Evolutionary conservation across 2,329 filamentous ascomycete genomes (phyloP).

Genomic region (Colletotrichum eremochloae): DNA sequence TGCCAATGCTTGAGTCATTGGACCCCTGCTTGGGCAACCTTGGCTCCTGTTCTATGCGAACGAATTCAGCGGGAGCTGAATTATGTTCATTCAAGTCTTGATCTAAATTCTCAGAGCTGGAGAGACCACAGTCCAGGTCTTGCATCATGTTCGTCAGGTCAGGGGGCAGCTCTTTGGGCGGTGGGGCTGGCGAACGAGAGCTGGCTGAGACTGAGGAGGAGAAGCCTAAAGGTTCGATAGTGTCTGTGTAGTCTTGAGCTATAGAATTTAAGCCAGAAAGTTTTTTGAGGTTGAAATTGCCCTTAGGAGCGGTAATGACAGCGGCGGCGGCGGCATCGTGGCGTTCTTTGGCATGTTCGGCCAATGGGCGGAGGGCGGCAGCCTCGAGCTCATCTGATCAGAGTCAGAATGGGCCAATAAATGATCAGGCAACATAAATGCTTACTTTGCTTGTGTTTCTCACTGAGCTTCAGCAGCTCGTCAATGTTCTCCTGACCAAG

Average conservation of each 20-base stretch:
- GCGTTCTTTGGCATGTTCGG: too few relatives aligned
- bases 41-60: conserved; percentile 57
- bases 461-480: conserved; percentile 85
- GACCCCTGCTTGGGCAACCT: conserved; percentile 62
- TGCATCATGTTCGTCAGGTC: too few relatives aligned
- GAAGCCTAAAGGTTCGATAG: conserved; percentile 60
- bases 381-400: conserved; percentile 59
- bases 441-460: conserved; percentile 77
- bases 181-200: conserved; percentile 52
- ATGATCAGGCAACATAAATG: background rate
- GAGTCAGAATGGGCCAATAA: conserved; percentile 19
- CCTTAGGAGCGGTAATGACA: too few relatives aligned
- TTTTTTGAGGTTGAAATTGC: conserved; percentile 60
- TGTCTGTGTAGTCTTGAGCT: conserved; percentile 57
- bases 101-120: conserved; percentile 51
- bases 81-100: conserved; percentile 56
- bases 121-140: too few relatives aligned
- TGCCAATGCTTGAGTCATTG: conserved; percentile 66
- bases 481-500: conserved; percentile 93
- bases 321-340: too few relatives aligned
- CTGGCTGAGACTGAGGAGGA: conserved; percentile 60
- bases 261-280: conserved; percentile 59
- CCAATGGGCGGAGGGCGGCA: conserved; percentile 58
- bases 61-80: conserved; percentile 55
- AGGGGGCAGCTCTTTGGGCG: too few relatives aligned